These are phyloP conservation scores for Trypanosoma vivax DNA, from an alignment of 208 protist genomes.

Conservation along the genomic window DNA sequence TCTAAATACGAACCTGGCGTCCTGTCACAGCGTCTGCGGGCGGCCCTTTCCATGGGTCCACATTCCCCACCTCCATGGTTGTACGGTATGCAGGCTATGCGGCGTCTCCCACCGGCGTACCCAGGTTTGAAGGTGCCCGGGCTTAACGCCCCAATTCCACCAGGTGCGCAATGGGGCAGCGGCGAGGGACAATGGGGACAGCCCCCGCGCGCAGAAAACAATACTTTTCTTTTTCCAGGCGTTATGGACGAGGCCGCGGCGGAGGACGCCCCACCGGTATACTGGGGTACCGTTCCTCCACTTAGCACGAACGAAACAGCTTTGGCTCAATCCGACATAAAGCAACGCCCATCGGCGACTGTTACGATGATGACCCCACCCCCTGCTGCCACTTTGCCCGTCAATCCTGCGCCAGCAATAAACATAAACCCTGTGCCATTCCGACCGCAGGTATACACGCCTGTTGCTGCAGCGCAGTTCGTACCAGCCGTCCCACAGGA, in stretches of 20 bases:
- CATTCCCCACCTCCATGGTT: slow-evolving; percentile 97
- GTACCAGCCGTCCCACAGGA: slow-evolving; percentile 41
- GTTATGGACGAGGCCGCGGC: slow-evolving; percentile 73
- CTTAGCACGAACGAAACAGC: slow-evolving; percentile 3
- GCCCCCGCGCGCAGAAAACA: slow-evolving; percentile 81
- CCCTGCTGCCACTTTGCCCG: slow-evolving; percentile 5
- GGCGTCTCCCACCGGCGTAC: slow-evolving; percentile 97
- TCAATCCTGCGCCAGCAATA: slow-evolving; percentile 12
- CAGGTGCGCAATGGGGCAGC: slow-evolving; percentile 91
- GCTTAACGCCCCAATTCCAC: slow-evolving; percentile 97
- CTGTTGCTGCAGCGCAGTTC: slow-evolving; percentile 10
- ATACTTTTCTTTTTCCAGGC: slow-evolving; percentile 77
- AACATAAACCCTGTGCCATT: slow-evolving; percentile 64
- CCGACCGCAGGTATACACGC: slow-evolving; percentile 55
- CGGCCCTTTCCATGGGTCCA: slow-evolving; percentile 95
- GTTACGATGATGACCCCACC: slow-evolving; percentile 10
- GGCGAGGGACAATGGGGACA: slow-evolving; percentile 97
- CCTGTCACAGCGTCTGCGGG: slow-evolving; percentile 88
- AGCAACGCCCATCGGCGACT: background rate
- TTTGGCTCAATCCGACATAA: background rate
- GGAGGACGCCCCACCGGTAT: slow-evolving; percentile 20
- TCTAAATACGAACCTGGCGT: slow-evolving; percentile 56
- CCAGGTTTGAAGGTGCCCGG: slow-evolving; percentile 96
- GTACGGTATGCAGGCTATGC: slow-evolving; percentile 98
- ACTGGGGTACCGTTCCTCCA: slow-evolving; percentile 43